These are phyloP conservation scores for Tricholoma hemisulphureum DNA, from an alignment of 768 basidiomycete genomes.

Conservation along the genomic window DNA sequence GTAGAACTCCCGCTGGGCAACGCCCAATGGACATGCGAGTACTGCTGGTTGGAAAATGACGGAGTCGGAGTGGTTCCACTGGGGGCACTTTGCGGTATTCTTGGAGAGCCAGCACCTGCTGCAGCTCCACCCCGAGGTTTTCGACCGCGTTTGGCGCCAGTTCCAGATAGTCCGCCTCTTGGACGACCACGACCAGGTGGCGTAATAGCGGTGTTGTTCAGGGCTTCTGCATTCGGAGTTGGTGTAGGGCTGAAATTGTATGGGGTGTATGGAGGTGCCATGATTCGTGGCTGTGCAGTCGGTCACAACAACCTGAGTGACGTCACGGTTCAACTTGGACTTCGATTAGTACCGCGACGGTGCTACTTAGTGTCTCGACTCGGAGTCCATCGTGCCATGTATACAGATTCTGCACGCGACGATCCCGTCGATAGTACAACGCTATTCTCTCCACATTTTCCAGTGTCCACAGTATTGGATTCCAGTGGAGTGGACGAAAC, in stretches of 20 bases:
- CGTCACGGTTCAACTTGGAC: no score
- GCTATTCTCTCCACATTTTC: no score
- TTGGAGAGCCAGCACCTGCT: conserved; percentile 29
- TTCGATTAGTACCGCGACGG: no score
- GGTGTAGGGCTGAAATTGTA: neutral
- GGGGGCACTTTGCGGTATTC: conserved; percentile 21
- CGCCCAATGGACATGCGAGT: conserved; percentile 42
- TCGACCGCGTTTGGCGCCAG: conserved; percentile 45
- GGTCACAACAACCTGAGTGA: no score
- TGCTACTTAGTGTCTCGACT: no score
- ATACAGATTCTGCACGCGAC: no score
- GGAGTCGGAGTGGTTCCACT: conserved; percentile 8
- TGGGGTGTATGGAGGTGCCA: neutral
- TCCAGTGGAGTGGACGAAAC: no score
- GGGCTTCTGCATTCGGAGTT: neutral
- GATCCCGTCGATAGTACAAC: no score
- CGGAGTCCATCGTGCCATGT: no score
- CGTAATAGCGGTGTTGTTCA: conserved; percentile 2
- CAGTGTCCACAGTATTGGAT: no score
- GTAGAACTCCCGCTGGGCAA: conserved; percentile 12
- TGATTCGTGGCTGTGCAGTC: neutral
- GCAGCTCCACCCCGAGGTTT: conserved; percentile 43
- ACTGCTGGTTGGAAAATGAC: conserved; percentile 19
- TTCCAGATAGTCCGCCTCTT: conserved; percentile 22
- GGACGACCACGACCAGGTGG: conserved; percentile 29